A percentile compares a stretch with the other conserved stretches of the same genome.
Conservation (phyloP, 108 stramenopile genomes). For the Ochromonas danica region DNA sequence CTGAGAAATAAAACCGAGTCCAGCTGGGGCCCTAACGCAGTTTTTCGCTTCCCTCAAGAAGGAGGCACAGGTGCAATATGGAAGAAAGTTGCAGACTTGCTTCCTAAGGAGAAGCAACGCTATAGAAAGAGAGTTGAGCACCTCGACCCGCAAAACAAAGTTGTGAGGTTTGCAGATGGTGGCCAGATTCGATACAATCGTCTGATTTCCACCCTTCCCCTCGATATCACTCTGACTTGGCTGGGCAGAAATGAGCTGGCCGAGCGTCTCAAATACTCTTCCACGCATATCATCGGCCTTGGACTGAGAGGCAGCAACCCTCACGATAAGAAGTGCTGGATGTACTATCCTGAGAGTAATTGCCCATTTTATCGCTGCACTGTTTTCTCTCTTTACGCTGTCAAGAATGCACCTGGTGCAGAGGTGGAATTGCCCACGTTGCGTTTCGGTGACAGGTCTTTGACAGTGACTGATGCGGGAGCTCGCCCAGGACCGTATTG, state of each 20-base stretch:
- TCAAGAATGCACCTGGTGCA: constrained; percentile 7
- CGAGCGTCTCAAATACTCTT: constrained; percentile 22
- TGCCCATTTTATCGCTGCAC: constrained; percentile 35
- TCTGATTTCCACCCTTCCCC: constrained; percentile 5
- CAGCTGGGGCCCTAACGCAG: constrained; percentile 34
- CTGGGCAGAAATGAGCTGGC: constrained; percentile 20
- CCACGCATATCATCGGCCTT: constrained; percentile 34
- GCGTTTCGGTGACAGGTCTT: neutral
- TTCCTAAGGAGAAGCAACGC: constrained; percentile 17
- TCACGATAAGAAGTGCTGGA: constrained; percentile 34
- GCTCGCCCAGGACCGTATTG: constrained; percentile 19
- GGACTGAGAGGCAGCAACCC: constrained; percentile 27
- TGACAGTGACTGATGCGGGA: neutral
- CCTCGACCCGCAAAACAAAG: neutral
- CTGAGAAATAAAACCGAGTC: constrained; percentile 26
- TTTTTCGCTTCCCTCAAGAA: constrained; percentile 36
- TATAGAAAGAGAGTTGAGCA: neutral
- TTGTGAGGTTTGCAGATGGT: neutral
- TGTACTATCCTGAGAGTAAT: constrained; percentile 33
- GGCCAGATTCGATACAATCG: neutral
- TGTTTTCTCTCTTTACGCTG: constrained; percentile 32
- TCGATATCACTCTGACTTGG: constrained; percentile 29
- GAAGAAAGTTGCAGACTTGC: constrained; percentile 31
- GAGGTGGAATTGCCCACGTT: constrained; percentile 3
- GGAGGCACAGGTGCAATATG: constrained; percentile 35